Conservation (phyloP, 139 green algal species). For the Tetradesmus lagerheimii region DNA sequence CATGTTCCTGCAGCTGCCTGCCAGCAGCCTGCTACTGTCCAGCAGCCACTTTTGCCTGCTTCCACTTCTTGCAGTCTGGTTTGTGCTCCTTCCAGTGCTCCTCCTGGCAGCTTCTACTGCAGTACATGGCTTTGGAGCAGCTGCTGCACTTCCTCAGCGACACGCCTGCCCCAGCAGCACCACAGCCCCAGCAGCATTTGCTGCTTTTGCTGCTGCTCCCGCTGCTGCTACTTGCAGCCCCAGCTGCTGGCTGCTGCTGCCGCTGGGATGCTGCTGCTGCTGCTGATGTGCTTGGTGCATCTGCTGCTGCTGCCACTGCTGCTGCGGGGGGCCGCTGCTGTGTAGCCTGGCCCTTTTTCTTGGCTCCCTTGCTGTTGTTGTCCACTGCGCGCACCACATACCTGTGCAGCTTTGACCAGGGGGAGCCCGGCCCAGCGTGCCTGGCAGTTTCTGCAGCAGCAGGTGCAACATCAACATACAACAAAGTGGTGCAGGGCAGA, state of each 20-base stretch:
- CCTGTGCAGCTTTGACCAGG: neutral
- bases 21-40: neutral
- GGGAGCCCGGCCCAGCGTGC: neutral
- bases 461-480: no score
- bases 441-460: neutral
- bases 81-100: neutral
- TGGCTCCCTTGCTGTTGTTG: conserved; percentile 1
- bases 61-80: conserved; percentile 17
- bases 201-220: neutral
- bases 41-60: neutral
- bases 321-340: neutral
- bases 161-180: neutral
- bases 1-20: neutral
- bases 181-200: neutral
- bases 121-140: neutral
- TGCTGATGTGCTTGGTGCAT: neutral
- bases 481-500: no score
- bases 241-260: neutral
- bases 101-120: neutral
- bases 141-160: neutral
- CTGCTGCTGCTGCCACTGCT: neutral
- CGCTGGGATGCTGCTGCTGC: neutral
- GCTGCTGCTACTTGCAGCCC: neutral
- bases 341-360: neutral
- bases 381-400: neutral